phyloP scores from a whole-genome alignment of 371 early-diverging fungal genomes.

The Conidiobolus incongruus region DNA sequence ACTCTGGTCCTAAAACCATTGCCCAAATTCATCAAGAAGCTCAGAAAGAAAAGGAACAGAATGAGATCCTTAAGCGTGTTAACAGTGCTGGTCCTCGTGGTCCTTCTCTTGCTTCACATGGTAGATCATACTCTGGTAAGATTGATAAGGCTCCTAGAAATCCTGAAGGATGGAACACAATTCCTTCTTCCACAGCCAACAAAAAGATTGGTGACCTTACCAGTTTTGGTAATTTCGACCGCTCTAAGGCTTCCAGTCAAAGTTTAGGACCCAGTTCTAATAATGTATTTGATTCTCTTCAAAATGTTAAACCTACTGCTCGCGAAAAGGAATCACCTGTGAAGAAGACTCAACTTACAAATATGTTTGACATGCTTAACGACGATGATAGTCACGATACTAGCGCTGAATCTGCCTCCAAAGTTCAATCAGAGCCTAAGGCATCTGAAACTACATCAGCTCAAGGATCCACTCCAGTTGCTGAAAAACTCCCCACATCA shows the following conservation, averaged over 20 bases:
- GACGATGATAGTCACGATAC: not conserved
- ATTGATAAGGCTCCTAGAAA: constrained; percentile 12
- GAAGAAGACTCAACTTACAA: not conserved
- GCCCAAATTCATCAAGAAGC: constrained; percentile 67
- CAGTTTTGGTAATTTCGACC: constrained; percentile 53
- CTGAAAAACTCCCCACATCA: not conserved
- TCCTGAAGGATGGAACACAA: constrained; percentile 50
- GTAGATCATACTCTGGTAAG: no score
- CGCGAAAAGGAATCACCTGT: not conserved
- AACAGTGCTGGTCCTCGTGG: constrained; percentile 23
- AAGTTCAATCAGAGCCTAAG: not conserved
- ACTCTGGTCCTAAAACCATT: constrained; percentile 64
- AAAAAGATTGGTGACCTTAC: constrained; percentile 42
- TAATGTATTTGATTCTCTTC: constrained; percentile 2
- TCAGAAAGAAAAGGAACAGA: constrained; percentile 36
- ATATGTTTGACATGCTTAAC: constrained; percentile 2
- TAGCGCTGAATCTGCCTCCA: no score
- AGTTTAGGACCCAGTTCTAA: constrained; percentile 1
- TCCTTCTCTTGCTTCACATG: constrained; percentile 1
- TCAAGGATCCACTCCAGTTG: not conserved
- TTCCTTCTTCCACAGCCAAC: constrained; percentile 10
- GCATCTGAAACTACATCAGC: not conserved
- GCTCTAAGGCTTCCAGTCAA: constrained; percentile 17
- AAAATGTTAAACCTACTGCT: not conserved
- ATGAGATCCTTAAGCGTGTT: constrained; percentile 18